phyloP scores from a whole-genome alignment of 2,329 filamentous ascomycete genomes.

The Metarhizium robertsii region DNA sequence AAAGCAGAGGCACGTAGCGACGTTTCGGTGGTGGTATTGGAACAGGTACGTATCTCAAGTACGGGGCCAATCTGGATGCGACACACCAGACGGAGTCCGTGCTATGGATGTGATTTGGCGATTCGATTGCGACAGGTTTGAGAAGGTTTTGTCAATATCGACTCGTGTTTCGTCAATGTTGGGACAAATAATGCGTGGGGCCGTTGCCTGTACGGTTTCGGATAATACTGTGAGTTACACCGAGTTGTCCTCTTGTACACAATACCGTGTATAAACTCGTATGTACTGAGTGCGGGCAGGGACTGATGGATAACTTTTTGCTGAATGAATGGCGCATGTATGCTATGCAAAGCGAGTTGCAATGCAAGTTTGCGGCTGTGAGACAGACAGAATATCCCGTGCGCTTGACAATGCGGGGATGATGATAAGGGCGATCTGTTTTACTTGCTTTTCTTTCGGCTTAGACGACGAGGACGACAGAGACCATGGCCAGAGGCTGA shows the following conservation, averaged over 20 bases:
- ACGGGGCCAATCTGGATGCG: constrained; percentile 1
- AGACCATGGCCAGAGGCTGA: neutral
- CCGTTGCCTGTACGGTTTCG: neutral
- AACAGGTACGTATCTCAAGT: neutral
- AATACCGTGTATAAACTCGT: no score
- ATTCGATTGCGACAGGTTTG: constrained; percentile 1
- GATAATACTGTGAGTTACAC: neutral
- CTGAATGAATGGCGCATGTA: neutral
- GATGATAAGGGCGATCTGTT: neutral
- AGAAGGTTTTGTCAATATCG: neutral
- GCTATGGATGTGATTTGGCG: constrained; percentile 4
- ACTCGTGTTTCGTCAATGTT: neutral
- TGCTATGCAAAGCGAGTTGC: neutral
- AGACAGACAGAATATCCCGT: neutral
- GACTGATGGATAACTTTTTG: neutral
- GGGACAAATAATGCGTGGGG: neutral
- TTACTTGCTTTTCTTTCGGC: neutral
- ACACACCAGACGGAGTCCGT: constrained; percentile 1
- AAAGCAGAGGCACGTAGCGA: neutral
- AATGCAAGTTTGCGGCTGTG: constrained; percentile 2
- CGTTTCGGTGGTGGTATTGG: neutral
- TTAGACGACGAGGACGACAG: no score
- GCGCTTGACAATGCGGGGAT: constrained; percentile 4
- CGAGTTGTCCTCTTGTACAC: neutral
- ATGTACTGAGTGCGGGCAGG: neutral